Evolutionary conservation across 73 alveolate species (phyloP).

Genomic region (Paramecium pentaurelia): DNA sequence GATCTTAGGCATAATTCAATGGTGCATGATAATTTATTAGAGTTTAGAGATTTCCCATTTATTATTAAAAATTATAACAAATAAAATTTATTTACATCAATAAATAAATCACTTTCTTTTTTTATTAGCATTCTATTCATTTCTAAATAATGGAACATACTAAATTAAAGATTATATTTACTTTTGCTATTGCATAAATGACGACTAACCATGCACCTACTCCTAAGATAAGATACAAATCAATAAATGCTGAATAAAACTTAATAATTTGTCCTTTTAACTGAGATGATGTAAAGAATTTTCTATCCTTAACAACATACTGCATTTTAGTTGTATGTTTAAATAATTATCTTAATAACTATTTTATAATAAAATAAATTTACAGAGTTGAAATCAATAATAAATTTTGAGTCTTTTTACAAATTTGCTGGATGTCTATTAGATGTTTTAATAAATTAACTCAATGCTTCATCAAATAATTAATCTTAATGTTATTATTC

Average conservation of each 20-base stretch:
- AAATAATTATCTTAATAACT: background rate
- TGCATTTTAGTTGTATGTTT: constrained; percentile 10
- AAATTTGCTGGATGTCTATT: constrained; percentile 3
- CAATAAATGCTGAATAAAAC: constrained; percentile 34
- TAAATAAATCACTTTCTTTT: background rate
- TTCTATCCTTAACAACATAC: background rate
- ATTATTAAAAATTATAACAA: background rate
- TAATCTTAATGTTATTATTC: background rate
- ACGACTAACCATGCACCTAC: background rate
- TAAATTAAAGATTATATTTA: background rate
- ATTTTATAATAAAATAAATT: background rate
- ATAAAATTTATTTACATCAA: background rate
- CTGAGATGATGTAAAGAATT: constrained; percentile 15
- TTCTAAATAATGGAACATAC: constrained; percentile 22
- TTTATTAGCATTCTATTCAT: background rate
- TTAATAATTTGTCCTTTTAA: constrained; percentile 5
- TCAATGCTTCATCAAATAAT: background rate
- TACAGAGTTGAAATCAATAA: background rate
- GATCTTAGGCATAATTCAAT: background rate
- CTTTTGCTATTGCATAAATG: background rate
- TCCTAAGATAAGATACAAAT: background rate
- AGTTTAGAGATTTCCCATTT: background rate
- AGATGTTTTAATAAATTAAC: background rate
- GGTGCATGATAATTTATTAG: background rate
- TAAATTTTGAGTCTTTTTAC: background rate